Conservation (phyloP, 345 rosid species). For the Zanthoxylum bungeanum region DNA sequence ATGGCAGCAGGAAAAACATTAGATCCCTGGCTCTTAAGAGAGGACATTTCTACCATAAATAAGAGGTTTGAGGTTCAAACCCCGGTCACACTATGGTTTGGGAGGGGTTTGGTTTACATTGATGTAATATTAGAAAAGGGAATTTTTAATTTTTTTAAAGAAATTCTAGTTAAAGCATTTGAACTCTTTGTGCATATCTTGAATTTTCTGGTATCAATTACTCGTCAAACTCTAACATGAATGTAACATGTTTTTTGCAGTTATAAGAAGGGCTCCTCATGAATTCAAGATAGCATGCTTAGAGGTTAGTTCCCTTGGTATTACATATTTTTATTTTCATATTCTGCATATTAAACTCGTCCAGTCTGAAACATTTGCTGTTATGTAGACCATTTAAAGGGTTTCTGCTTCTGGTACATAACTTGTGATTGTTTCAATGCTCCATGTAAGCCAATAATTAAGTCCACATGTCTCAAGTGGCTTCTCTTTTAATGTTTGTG, state of each 20-base stretch:
- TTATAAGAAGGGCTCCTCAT: slow-evolving; percentile 95
- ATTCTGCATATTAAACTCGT: neutral
- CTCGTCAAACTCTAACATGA: slow-evolving; percentile 5
- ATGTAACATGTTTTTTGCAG: slow-evolving; percentile 37
- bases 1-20: no score
- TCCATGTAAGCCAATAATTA: neutral
- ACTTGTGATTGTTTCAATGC: neutral
- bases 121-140: no score
- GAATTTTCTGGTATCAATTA: neutral
- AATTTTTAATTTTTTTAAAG: no score
- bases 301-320: slow-evolving; percentile 59
- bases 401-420: neutral
- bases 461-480: neutral
- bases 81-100: neutral
- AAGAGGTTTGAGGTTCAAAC: neutral
- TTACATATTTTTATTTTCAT: slow-evolving; percentile 1
- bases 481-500: neutral
- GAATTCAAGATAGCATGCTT: slow-evolving; percentile 99
- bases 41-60: neutral
- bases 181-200: neutral
- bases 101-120: neutral
- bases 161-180: no score
- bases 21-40: neutral
- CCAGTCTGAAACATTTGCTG: slow-evolving; percentile 8
- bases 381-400: neutral